Base-by-base conservation (phyloP, 768 basidiomycete species). In the Mycena galopus region DNA sequence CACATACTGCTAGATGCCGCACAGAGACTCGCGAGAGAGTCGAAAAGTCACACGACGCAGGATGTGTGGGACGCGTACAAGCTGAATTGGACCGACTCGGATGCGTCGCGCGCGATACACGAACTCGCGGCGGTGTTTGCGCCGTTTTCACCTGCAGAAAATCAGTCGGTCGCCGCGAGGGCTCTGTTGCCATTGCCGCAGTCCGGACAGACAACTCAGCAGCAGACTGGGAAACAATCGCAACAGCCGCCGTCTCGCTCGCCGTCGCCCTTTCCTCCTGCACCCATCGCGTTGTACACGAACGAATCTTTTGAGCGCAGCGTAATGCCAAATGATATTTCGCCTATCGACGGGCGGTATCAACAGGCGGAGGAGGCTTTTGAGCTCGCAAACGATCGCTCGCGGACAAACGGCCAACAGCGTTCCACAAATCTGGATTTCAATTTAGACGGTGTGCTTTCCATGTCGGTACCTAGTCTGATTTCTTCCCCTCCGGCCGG, bases 41-140 rank as follows among this genome's bases (percentile, higher is more conserved):
- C 78, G 2, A 79, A 73, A 23, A 73, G 67, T 0, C 77, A 75
- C 53, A 81, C 80, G 2, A 81, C 80, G 3, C 80, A 81, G 68
- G 80, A 81, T 39, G 77, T 80, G 4, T 81, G 80, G 80, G 80
- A 81, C 69, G 71, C 67, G 12, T 78, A 81, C 61, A 79, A 78
- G 59, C 60, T 58, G 16, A 25, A 55, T 4, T 81, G 80, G 80
- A 72, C 70, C n/a, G 68, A 58, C 51, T 76, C 72, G 17, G 58
- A 71, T 21, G 79, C 79, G 1, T 65, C 79, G 12, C 77, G 70
- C 39, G 53, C 70, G 17, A 68, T 79, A 12, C 74, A 79, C n/a
- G 78, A 78, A 30, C 73, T 79, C 29, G 77, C 77, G 1, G 65
- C 71, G 23, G 60, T 71, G 3, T 79, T 81, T 69, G 77, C 80